These are phyloP conservation scores for Aspergillus leporis DNA, from an alignment of 495 filamentous ascomycete species.

Conservation along the genomic window DNA sequence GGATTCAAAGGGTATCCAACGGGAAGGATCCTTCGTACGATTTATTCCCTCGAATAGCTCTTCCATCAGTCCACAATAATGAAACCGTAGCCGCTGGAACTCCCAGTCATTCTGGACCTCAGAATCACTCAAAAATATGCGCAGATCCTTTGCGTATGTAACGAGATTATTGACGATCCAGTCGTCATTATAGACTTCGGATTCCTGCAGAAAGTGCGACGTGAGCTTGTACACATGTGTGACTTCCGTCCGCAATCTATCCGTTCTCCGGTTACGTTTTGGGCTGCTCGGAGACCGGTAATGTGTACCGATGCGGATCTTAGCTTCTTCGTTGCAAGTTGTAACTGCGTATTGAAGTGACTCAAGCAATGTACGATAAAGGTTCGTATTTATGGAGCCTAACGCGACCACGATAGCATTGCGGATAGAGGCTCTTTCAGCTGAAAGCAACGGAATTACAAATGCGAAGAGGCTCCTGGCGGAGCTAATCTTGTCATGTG, in stretches of 20 bases:
- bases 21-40: constrained; percentile 76
- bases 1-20: constrained; percentile 95
- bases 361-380: constrained; percentile 91
- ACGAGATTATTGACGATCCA: constrained; percentile 91
- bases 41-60: constrained; percentile 91
- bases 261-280: constrained; percentile 73
- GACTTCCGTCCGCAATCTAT: constrained; percentile 87
- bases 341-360: constrained; percentile 82
- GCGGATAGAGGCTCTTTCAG: constrained; percentile 71
- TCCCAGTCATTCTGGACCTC: constrained; percentile 97
- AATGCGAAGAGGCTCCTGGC: constrained; percentile 86
- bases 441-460: constrained; percentile 82
- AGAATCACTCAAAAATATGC: constrained; percentile 88
- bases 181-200: constrained; percentile 81
- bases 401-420: constrained; percentile 90
- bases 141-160: constrained; percentile 86
- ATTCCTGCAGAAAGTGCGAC: constrained; percentile 80
- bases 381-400: constrained; percentile 90
- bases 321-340: constrained; percentile 83
- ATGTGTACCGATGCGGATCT: constrained; percentile 73
- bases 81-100: constrained; percentile 85
- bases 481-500: constrained; percentile 81
- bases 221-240: constrained; percentile 95
- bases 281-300: constrained; percentile 76
- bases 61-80: constrained; percentile 93